Conservation (phyloP, 2,329 filamentous ascomycete genomes). For the Penicillium fuscoglaucum region DNA sequence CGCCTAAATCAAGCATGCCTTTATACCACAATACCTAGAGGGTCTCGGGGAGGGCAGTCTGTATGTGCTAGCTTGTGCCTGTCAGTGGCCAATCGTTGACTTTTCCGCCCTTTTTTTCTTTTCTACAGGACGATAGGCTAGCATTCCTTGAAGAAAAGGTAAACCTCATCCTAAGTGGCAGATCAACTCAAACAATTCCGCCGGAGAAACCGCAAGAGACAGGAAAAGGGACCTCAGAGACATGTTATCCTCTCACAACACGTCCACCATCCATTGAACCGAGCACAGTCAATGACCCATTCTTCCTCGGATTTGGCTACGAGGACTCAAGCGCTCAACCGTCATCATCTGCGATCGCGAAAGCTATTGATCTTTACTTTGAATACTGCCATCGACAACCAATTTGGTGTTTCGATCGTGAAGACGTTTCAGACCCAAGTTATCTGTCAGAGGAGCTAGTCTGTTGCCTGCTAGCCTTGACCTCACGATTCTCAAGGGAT, state of each 20-base stretch:
- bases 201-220: constrained; percentile 17
- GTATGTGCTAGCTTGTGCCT: constrained; percentile 33
- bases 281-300: constrained; percentile 21
- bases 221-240: constrained; percentile 13
- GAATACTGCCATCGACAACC: constrained; percentile 41
- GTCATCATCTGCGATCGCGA: constrained; percentile 24
- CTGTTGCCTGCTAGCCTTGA: constrained; percentile 37
- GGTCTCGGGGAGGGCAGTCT: constrained; percentile 47
- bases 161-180: constrained; percentile 51
- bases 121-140: constrained; percentile 51
- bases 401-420: constrained; percentile 39
- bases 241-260: constrained; percentile 18
- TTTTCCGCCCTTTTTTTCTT: no score
- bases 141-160: constrained; percentile 55
- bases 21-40: constrained; percentile 42
- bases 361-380: constrained; percentile 37
- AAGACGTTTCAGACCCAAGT: constrained; percentile 33
- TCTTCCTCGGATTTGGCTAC: constrained; percentile 24
- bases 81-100: constrained; percentile 4
- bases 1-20: constrained; percentile 52
- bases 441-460: constrained; percentile 35
- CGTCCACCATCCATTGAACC: constrained; percentile 23
- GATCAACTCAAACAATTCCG: constrained; percentile 16
- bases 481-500: constrained; percentile 34
- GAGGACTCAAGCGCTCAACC: constrained; percentile 29